Base-by-base conservation (phyloP, 352 stramenopile species). In the Globisporangium recalcitrans region DNA sequence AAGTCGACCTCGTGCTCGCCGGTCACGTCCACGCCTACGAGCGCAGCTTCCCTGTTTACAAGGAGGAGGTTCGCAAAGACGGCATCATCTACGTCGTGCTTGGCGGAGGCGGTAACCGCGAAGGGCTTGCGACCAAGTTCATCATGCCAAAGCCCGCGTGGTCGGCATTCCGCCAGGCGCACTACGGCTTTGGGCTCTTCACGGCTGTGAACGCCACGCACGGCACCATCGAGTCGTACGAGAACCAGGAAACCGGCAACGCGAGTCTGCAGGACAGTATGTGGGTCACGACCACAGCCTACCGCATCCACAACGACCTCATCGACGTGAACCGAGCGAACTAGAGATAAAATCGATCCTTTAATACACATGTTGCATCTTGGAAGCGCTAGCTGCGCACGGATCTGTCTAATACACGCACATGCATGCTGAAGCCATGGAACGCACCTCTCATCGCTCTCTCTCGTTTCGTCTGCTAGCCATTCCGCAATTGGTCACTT, bases 1-100 rank as follows among this genome's bases (percentile, higher is more conserved):
- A 80, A 31, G 92, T 98, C 21, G 95, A 98, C 57, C 64, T 98
- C 21, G 80, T 97, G 13, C 73, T 98, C 44, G 77, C 82, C 2
- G 82, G 95, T 32, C 95, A 98, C 68, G 87, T 98, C 26, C 95
- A 98, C 69, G 94, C 92, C 3, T 98, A 98, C 70, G 88, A 97
- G 73, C 81, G 95, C 19, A 95, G 88, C 26, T 64, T 80, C 34
- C 86, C 88, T 0, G 85, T 96, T 0, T 94, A 91, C 69, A 85
- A 93, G 46, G 68, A 90, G 52, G 57, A 88, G 34, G 57, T 87
- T 0, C 74, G 81, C 16, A 40, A 70, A 6, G 85, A 91, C 48
- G 95, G 87, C 21, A 89, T 92, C 8, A 74, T 97, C 9, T 96
- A 98, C 69, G 82, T 98, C 46, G 93, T 96, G 26, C 77, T 98